Base-by-base conservation (phyloP, 495 filamentous ascomycete species). In the Stereocaulon alpinum region DNA sequence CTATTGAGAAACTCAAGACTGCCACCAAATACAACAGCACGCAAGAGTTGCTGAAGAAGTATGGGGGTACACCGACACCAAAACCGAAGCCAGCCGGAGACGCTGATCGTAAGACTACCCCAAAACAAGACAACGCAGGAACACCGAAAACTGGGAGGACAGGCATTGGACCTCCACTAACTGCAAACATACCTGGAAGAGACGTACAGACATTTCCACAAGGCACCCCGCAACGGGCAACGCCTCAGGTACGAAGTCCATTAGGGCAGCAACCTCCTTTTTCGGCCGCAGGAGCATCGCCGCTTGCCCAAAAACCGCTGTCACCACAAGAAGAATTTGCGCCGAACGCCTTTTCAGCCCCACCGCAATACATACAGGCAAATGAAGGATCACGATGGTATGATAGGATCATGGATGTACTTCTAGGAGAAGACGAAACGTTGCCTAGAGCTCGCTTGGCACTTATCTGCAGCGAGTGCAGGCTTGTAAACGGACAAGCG, bases 11-110 rank as follows among this genome's bases (percentile, higher is more conserved):
- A 72, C 82, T 98, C 51, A 98, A 97, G 72, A 81, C 82, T 32
- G 91, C 91, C 20, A 98, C 93, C 40, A 95, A 88, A 68, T 98
- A 94, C 73, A 86, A 96, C 71, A 90, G 91, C 7, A 98, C 93
- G 17, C 87, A 94, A 67, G 83, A 95, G 66, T 72, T 98, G 53
- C 81, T 98, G 3, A 87, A 97, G 67, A 98, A 96, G 67, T 98
- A 98, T 69, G 91, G 88, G 41, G 87, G 82, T 0, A 79, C 82
- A 60, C 67, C 74, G 56, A 64, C 73, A 59, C 64, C 69, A 40
- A 76, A 78, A 60, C 59, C 65, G 56, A 69, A 67, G 49, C 37
- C 63, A 34, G 40, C 55, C 20, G 63, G 52, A 66, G 68, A 68
- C 44, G 56, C 57, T 10, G 71, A 70, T 53, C 37, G 63, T 43